Evolutionary conservation across 495 filamentous ascomycete species (phyloP), one percentile per base, ranked within the genome.

Genomic region (Tuber microsphaerosporum): DNA sequence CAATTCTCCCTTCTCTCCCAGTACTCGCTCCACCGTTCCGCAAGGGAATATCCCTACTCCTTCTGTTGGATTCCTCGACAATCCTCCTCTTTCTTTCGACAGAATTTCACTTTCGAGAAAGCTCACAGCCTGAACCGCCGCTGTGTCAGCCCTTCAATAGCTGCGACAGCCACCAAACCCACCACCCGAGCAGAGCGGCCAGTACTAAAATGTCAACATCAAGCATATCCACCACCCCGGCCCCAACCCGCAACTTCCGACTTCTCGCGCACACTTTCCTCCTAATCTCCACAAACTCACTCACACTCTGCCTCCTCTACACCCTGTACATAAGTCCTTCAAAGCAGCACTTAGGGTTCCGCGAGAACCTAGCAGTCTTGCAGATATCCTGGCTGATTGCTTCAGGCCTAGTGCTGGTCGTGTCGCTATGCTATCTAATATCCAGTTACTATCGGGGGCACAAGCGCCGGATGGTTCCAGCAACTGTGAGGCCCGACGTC

Each of bases 221-320:
- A 65, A 34, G 56, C 26, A 46, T 43, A 37, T 43, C 71, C 42
- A 46, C 42, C 71, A 46, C 42, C 22, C 26, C 26, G 12, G 14
- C 41, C 41, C 7, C 39, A 72, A 72, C 71, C 31, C 42, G 71
- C 7, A 12, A 34, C 14, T 65, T 16, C 26, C 56, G 56, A 34
- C 56, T 65, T 6, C 48, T 44, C 56, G 43, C 43, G 26, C 42
- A 75, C 34, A 31, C 44, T n/a, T 17, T 72, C 45, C 69, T 75
- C 20, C 46, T 75, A 16, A 71, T 72, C 8, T 75, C 46, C 44
- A 56, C 74, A 22, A 75, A 75, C 42, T 39, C 42, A 16, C 44
- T 75, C n/a, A 71, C 69, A 10, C 26, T 72, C 22, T 45, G 69
- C 31, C 37, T 72, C 44, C 69, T 75, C 17, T 56, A 56, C n/a